Conservation (phyloP, 805 yeast genomes). For the Soucietia sequanensis region DNA sequence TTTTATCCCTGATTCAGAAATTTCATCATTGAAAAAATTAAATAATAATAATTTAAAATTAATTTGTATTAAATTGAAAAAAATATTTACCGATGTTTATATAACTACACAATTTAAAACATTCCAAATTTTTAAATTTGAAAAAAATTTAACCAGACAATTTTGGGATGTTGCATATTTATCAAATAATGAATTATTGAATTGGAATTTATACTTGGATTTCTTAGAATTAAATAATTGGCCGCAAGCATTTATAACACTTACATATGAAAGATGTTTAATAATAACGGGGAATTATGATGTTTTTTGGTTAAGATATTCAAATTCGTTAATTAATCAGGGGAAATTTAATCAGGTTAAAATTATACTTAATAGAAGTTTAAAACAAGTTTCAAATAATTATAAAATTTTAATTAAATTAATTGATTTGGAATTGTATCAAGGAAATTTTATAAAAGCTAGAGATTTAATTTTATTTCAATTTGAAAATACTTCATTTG, state of each 20-base stretch:
- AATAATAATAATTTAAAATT: constrained; percentile 20
- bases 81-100: constrained; percentile 50
- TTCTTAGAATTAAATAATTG: constrained; percentile 44
- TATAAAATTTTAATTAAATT: constrained; percentile 38
- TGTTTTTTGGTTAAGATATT: constrained; percentile 49
- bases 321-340: constrained; percentile 33
- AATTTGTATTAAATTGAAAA: constrained; percentile 39
- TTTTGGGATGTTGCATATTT: constrained; percentile 34
- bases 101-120: constrained; percentile 54
- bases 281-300: constrained; percentile 45
- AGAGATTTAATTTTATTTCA: constrained; percentile 22
- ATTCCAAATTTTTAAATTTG: constrained; percentile 50
- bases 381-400: constrained; percentile 17
- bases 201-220: constrained; percentile 59
- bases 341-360: constrained; percentile 35
- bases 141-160: constrained; percentile 37
- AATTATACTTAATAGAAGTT: constrained; percentile 36
- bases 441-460: constrained; percentile 37
- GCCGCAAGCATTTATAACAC: constrained; percentile 20
- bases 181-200: constrained; percentile 48
- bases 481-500: constrained; percentile 22
- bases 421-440: constrained; percentile 42
- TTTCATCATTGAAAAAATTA: constrained; percentile 10
- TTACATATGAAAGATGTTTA: constrained; percentile 49
- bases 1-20: constrained; percentile 18